Evolutionary conservation across 1,139 yeast species (phyloP), one percentile per base, ranked within the genome.

Genomic region (Kurtzmaniella quercitrusa): DNA sequence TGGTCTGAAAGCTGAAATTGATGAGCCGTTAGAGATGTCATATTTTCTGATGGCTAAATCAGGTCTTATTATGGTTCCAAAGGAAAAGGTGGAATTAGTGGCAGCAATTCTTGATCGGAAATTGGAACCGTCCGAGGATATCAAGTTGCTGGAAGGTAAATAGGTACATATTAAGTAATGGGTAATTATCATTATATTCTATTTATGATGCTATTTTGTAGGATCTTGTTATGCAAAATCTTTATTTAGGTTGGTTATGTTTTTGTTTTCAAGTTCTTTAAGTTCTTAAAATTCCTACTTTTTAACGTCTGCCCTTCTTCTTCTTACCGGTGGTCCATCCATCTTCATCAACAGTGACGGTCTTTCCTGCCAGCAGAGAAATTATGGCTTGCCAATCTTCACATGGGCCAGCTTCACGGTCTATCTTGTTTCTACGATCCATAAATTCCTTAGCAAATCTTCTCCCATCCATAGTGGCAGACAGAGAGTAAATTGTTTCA

Each of bases 381-480:
- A 85, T 69, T 3, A 89, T 89, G 44, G 82, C 80, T 46, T 77
- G 70, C 88, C 95, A 85, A 29, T 81, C 84, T 53, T 77, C 82
- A 49, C 74, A 71, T 10, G 59, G 46, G 9, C 73, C 77, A 46
- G 77, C 66, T 49, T 72, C 74, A 48, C 68, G 77, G 59, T 88
- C 96, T 42, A 87, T 90, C 46, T 70, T 76, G 51, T 73, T 75
- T 58, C 94, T 83, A 59, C 86, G 82, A 66, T 85, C 86, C 61
- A 85, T 70, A 61, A 93, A 93, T 58, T 93, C 98, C 47, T 78
- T 81, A 1, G 98, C 95, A 70, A 91, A 93, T 50, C 96, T 77
- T 60, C 96, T 82, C 18, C 98, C 98, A 60, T 93, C 97, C 88
- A 93, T 83, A 2, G 94, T 85, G 2, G 94, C 79, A 25, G 96